Percentiles rank a stretch among this genome's conserved stretches.
Conservation (phyloP, 139 green algal species). For the Coelastrella sp. region DNA sequence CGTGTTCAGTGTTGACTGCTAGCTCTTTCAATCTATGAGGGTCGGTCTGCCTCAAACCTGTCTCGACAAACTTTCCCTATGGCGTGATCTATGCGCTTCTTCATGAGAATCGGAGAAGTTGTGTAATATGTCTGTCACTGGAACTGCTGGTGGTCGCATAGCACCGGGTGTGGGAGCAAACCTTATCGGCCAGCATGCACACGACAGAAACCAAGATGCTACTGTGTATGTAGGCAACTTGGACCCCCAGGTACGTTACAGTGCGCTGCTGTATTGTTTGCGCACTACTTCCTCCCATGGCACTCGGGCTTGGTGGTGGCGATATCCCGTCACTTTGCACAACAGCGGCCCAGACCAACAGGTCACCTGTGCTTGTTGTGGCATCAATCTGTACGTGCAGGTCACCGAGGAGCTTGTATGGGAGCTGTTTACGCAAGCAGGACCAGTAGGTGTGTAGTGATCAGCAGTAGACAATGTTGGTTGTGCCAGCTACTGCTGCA, state of each 20-base stretch:
- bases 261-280: background rate
- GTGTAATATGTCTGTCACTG: background rate
- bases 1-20: too few species aligned
- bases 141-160: constrained; percentile 90
- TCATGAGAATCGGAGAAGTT: too few species aligned
- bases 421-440: constrained; percentile 98
- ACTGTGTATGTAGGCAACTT: constrained; percentile 98
- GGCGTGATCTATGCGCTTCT: too few species aligned
- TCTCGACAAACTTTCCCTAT: too few species aligned
- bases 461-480: too few species aligned
- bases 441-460: constrained; percentile 86
- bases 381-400: constrained; percentile 53
- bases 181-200: constrained; percentile 92
- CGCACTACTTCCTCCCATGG: background rate
- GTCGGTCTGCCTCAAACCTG: too few species aligned
- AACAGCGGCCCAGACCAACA: too few species aligned
- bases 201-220: constrained; percentile 95
- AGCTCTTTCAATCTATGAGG: too few species aligned
- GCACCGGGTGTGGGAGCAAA: constrained; percentile 92
- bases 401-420: constrained; percentile 96
- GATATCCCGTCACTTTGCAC: too few species aligned
- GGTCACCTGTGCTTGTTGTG: too few species aligned
- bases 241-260: constrained; percentile 77
- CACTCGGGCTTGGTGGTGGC: background rate
- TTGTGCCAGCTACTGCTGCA: background rate